Conservation (phyloP, 2,329 filamentous ascomycete genomes). For the Akanthomyces dipterigenus region DNA sequence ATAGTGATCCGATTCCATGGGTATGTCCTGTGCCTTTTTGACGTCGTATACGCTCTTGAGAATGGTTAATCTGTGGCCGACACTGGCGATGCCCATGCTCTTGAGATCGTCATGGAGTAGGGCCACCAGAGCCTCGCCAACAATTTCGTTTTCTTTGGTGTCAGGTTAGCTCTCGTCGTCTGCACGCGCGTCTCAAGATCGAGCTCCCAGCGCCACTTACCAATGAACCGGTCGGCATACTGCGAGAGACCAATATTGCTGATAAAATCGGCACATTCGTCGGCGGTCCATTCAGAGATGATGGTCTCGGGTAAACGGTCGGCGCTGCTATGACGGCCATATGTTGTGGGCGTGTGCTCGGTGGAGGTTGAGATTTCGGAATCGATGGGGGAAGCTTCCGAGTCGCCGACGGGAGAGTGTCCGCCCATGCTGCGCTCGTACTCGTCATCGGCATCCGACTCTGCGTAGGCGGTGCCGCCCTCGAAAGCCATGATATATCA, state of each 20-base stretch:
- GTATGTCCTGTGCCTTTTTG: conserved; percentile 88
- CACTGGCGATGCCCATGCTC: conserved; percentile 87
- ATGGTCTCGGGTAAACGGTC: conserved; percentile 66
- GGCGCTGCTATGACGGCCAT: conserved; percentile 58
- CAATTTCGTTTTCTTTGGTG: conserved; percentile 77
- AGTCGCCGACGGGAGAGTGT: conserved; percentile 62
- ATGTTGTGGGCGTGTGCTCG: conserved; percentile 76
- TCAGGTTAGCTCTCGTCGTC: background rate
- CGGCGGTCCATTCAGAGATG: conserved; percentile 73
- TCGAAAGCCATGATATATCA: conserved; percentile 49
- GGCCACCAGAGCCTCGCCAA: conserved; percentile 83
- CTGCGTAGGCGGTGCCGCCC: conserved; percentile 64
- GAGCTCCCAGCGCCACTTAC: conserved; percentile 44
- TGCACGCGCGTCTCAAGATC: background rate
- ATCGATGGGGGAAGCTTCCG: conserved; percentile 63
- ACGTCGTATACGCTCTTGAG: conserved; percentile 94
- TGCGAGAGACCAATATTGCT: conserved; percentile 71
- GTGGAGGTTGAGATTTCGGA: conserved; percentile 62
- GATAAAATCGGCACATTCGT: conserved; percentile 88
- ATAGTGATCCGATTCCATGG: conserved; percentile 88
- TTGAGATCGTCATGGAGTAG: conserved; percentile 90
- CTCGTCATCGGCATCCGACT: conserved; percentile 77
- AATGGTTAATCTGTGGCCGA: conserved; percentile 90
- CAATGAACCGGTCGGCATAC: conserved; percentile 76
- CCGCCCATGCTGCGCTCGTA: conserved; percentile 67